phyloP scores from a whole-genome alignment of 176 grass and related monocot species.

The Triticum urartu region DNA sequence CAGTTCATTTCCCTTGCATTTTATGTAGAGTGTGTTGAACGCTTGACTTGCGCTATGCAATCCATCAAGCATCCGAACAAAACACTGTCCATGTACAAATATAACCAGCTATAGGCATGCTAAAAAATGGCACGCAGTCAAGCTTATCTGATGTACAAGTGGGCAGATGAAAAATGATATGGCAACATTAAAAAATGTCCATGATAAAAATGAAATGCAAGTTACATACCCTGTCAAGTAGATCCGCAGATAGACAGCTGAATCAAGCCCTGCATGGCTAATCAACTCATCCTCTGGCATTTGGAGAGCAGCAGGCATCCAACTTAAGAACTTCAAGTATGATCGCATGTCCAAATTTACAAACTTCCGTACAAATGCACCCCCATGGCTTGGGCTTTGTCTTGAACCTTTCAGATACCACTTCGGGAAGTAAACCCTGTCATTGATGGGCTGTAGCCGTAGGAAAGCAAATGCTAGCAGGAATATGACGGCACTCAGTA shows the following conservation, averaged over 20 bases:
- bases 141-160: conserved; percentile 8
- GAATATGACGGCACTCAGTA: conserved; percentile 65
- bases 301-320: conserved; percentile 92
- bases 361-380: conserved; percentile 73
- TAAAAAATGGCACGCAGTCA: not conserved
- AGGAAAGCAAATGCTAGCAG: conserved; percentile 88
- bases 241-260: conserved; percentile 91
- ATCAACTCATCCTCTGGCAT: conserved; percentile 99
- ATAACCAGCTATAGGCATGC: not conserved
- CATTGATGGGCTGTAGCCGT: conserved; percentile 95
- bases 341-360: conserved; percentile 90
- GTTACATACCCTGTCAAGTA: conserved; percentile 79
- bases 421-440: conserved; percentile 98
- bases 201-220: conserved; percentile 8
- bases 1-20: conserved; percentile 11
- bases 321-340: conserved; percentile 88
- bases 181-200: not conserved
- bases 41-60: not conserved
- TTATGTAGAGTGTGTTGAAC: not conserved
- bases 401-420: conserved; percentile 98
- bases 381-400: conserved; percentile 70
- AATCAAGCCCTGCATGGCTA: conserved; percentile 95
- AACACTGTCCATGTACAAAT: not conserved
- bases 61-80: not conserved
- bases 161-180: conserved; percentile 10